These are phyloP conservation scores for Abortiporus biennis DNA, from an alignment of 1,284 basidiomycete species.

Conservation along the genomic window DNA sequence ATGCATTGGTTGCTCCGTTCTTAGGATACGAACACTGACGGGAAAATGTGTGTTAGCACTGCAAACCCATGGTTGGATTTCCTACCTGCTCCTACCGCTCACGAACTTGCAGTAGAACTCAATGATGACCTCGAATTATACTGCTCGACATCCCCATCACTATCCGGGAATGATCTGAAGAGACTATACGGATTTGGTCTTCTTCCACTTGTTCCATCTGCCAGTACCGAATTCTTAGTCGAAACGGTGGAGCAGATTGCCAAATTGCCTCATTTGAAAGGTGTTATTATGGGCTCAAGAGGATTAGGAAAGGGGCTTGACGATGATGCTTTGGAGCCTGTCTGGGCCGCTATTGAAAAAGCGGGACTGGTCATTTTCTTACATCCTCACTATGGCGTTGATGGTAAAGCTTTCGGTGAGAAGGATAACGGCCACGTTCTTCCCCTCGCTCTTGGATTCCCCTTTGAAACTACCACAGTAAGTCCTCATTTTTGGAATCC, in stretches of 20 bases:
- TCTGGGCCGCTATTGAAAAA: conserved; percentile 70
- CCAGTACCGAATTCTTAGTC: conserved; percentile 49
- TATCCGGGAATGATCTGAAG: conserved; percentile 33
- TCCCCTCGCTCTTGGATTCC: conserved; percentile 81
- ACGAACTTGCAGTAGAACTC: conserved; percentile 55
- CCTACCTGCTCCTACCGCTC: conserved; percentile 62
- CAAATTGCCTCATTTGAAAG: conserved; percentile 61
- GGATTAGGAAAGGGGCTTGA: conserved; percentile 79
- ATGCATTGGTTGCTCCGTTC: conserved; percentile 1
- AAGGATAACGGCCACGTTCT: conserved; percentile 81
- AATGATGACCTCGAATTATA: conserved; percentile 76
- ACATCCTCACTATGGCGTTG: conserved; percentile 80
- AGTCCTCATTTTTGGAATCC: conserved; percentile 17
- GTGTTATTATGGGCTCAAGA: conserved; percentile 76
- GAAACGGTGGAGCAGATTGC: conserved; percentile 60
- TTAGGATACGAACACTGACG: neutral
- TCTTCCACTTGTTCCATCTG: conserved; percentile 70
- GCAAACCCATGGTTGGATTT: conserved; percentile 91
- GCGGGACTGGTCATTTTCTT: conserved; percentile 71
- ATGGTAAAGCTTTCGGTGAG: conserved; percentile 61
- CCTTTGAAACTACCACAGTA: conserved; percentile 83
- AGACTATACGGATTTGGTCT: conserved; percentile 82
- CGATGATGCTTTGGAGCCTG: conserved; percentile 67
- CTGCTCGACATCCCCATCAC: conserved; percentile 57
- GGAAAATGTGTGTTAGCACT: conserved; percentile 36